phyloP scores from a whole-genome alignment of 1,284 basidiomycete species.

The Boletus nobilissimus region DNA sequence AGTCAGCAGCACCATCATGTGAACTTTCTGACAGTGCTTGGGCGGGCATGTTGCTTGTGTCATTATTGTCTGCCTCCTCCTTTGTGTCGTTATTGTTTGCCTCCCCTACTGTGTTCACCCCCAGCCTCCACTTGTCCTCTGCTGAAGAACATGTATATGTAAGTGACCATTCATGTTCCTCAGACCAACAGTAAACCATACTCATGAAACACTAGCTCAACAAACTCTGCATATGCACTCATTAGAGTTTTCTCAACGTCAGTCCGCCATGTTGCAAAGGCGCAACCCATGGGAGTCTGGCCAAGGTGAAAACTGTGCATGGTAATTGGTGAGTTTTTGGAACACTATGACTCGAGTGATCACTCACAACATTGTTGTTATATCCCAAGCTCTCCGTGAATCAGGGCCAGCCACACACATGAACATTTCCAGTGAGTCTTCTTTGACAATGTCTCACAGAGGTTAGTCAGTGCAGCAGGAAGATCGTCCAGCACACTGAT shows the following conservation, averaged over 20 bases:
- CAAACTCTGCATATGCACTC: slow-evolving; percentile 4
- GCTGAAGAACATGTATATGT: neutral
- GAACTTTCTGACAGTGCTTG: neutral
- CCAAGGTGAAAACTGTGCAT: slow-evolving; percentile 2
- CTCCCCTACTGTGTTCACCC: neutral
- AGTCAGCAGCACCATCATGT: neutral
- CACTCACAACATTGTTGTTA: slow-evolving; percentile 5
- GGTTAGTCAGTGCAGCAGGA: neutral
- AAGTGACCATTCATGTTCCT: neutral
- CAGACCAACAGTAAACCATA: neutral
- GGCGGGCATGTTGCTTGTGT: neutral
- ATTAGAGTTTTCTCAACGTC: neutral
- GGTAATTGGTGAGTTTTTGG: neutral
- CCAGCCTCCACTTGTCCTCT: neutral
- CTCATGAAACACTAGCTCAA: slow-evolving; percentile 7
- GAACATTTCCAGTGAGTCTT: slow-evolving; percentile 3
- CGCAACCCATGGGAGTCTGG: slow-evolving; percentile 7
- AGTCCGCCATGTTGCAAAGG: neutral
- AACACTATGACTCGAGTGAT: neutral
- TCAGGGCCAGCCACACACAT: slow-evolving; percentile 1
- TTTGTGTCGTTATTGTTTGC: too few relatives aligned
- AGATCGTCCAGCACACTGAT: neutral
- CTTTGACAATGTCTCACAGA: neutral
- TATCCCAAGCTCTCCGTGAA: neutral
- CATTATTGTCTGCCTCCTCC: neutral